Conservation (phyloP, 1,284 basidiomycete genomes). For the Xerocomus amazonicus region DNA sequence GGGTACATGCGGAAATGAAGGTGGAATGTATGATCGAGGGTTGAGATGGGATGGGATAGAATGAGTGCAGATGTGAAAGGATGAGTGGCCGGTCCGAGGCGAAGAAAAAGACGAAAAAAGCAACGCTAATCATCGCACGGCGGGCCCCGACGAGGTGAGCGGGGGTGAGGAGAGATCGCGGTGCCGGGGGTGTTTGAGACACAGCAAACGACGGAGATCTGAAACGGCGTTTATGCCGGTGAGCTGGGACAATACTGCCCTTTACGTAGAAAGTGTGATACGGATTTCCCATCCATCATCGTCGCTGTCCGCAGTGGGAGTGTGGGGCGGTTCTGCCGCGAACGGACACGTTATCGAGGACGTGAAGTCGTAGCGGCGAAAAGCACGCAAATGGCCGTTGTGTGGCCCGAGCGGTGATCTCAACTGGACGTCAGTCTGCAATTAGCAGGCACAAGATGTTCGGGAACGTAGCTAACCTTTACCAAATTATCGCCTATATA, state of each 20-base stretch:
- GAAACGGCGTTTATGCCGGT: constrained; percentile 26
- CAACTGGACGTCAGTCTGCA: constrained; percentile 1
- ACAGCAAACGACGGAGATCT: constrained; percentile 5
- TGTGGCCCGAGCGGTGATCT: constrained; percentile 5
- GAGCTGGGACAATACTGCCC: neutral
- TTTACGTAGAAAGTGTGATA: no score
- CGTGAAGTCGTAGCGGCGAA: neutral
- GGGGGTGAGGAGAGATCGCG: constrained; percentile 9
- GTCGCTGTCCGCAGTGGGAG: neutral
- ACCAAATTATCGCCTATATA: constrained; percentile 10
- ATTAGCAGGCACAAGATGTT: constrained; percentile 4
- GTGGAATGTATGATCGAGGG: constrained; percentile 10
- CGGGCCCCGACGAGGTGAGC: constrained; percentile 5
- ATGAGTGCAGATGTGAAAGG: neutral
- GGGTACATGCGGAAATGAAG: constrained; percentile 25
- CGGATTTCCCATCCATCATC: constrained; percentile 4
- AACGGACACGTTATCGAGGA: constrained; percentile 7
- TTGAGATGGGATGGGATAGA: neutral
- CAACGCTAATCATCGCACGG: constrained; percentile 15
- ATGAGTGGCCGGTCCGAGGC: neutral
- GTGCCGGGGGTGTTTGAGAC: constrained; percentile 3
- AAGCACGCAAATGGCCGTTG: constrained; percentile 1
- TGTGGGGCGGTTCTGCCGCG: constrained; percentile 5
- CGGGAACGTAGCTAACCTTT: constrained; percentile 12
- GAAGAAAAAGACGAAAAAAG: constrained; percentile 11